Evolutionary conservation across 129 eudicot species (phyloP).

Genomic region (Flaveria trinervia): DNA sequence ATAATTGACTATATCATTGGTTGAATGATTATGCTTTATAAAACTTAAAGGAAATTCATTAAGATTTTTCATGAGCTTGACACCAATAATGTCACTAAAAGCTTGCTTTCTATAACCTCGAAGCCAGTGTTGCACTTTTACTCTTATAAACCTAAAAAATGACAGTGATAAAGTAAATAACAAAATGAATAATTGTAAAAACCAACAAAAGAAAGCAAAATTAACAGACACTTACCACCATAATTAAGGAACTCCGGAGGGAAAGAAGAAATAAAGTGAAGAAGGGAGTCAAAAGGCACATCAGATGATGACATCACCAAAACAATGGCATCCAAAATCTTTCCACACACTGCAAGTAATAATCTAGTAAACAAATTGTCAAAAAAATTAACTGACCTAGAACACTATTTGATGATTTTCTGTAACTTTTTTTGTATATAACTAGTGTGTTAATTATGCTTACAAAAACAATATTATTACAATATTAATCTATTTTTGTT

Average conservation of each 20-base stretch:
- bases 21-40: slow-evolving; percentile 36
- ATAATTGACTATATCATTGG: slow-evolving; percentile 39
- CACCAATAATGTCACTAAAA: slow-evolving; percentile 21
- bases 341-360: slow-evolving; percentile 63
- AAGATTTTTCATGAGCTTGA: slow-evolving; percentile 52
- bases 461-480: neutral
- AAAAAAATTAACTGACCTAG: neutral
- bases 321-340: slow-evolving; percentile 70
- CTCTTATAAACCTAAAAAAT: slow-evolving; percentile 65
- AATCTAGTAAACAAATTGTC: slow-evolving; percentile 17
- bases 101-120: slow-evolving; percentile 34
- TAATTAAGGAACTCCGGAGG: slow-evolving; percentile 76
- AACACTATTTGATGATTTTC: neutral
- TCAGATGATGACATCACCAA: slow-evolving; percentile 49
- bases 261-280: slow-evolving; percentile 70
- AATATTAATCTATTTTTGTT: neutral
- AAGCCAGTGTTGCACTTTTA: slow-evolving; percentile 68
- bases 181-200: neutral
- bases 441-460: neutral
- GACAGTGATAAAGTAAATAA: neutral
- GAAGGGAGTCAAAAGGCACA: slow-evolving; percentile 75
- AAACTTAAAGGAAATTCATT: slow-evolving; percentile 58
- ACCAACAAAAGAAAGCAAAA: neutral
- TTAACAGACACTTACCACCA: slow-evolving; percentile 58
- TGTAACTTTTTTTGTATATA: neutral